Conservation (phyloP, 208 protist species). For the Strigomonas culicis region DNA sequence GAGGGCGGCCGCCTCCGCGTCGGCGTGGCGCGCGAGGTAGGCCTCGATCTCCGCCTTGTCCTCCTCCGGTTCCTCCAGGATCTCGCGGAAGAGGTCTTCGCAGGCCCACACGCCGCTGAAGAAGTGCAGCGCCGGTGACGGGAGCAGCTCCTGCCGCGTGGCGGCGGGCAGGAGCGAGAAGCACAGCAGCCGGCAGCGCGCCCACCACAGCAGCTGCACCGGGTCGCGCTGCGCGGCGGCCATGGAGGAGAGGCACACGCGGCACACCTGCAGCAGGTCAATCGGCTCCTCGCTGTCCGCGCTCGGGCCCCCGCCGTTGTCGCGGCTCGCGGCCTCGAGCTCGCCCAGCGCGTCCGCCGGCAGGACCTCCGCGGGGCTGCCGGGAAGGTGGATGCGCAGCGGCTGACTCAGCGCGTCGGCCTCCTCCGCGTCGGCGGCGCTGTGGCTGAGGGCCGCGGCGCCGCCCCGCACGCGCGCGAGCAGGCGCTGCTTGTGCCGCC, state of each 20-base stretch:
- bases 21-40: background rate
- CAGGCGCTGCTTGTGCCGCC: constrained; percentile 20
- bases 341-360: background rate
- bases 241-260: constrained; percentile 55
- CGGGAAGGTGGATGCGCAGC: background rate
- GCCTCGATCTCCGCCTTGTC: background rate
- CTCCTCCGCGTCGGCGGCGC: background rate
- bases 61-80: constrained; percentile 33
- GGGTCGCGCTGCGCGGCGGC: constrained; percentile 25
- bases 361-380: background rate
- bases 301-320: background rate
- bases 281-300: constrained; percentile 6
- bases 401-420: background rate
- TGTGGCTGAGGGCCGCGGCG: background rate
- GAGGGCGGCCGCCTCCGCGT: constrained; percentile 11
- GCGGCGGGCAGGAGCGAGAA: constrained; percentile 29
- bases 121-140: constrained; percentile 36
- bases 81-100: constrained; percentile 29
- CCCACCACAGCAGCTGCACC: constrained; percentile 69
- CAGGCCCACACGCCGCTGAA: constrained; percentile 59
- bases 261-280: constrained; percentile 13
- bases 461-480: constrained; percentile 10
- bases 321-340: background rate
- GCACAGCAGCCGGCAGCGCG: constrained; percentile 66
- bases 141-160: constrained; percentile 39